Evolutionary conservation across 2,329 filamentous ascomycete genomes (phyloP).

Genomic region (Stachybotrys chlorohalonatus): DNA sequence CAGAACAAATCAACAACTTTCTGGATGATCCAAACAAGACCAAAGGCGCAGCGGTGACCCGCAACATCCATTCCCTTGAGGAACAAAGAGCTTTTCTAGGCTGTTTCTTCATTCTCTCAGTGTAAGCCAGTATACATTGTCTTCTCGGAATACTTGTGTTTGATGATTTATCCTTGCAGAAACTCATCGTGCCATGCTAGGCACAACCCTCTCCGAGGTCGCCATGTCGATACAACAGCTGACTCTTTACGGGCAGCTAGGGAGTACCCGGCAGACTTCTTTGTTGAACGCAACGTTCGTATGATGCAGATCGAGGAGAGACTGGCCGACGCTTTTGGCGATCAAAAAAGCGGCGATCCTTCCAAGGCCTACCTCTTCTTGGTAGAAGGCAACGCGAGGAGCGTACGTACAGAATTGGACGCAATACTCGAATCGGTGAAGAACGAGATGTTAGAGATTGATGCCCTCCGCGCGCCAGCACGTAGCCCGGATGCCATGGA

Average conservation of each 20-base stretch:
- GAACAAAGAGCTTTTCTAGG: slow-evolving; percentile 29
- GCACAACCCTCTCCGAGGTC: slow-evolving; percentile 19
- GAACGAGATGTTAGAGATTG: slow-evolving; percentile 8
- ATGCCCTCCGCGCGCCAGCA: slow-evolving; percentile 3
- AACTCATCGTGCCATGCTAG: slow-evolving; percentile 28
- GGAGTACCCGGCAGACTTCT: slow-evolving; percentile 18
- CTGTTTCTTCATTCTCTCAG: slow-evolving; percentile 27
- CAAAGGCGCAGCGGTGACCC: slow-evolving; percentile 7
- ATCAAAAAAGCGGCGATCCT: slow-evolving; percentile 16
- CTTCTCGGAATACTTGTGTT: neutral
- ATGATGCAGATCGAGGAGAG: slow-evolving; percentile 25
- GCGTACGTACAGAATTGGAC: slow-evolving; percentile 22
- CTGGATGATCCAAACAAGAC: slow-evolving; percentile 6
- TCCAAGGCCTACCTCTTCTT: slow-evolving; percentile 19
- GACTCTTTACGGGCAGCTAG: slow-evolving; percentile 16
- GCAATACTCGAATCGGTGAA: slow-evolving; percentile 19
- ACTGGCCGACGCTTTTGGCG: slow-evolving; percentile 22
- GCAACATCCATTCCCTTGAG: slow-evolving; percentile 20
- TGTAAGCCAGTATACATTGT: slow-evolving; percentile 16
- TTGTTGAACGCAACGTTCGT: slow-evolving; percentile 22
- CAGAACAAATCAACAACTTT: neutral
- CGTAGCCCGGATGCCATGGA: slow-evolving; percentile 4
- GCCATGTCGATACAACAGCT: slow-evolving; percentile 23
- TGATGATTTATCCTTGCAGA: slow-evolving; percentile 9
- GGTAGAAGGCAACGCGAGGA: slow-evolving; percentile 21